These are phyloP conservation scores for Populus deltoides DNA, from an alignment of 345 rosid species.

Conservation along the genomic window DNA sequence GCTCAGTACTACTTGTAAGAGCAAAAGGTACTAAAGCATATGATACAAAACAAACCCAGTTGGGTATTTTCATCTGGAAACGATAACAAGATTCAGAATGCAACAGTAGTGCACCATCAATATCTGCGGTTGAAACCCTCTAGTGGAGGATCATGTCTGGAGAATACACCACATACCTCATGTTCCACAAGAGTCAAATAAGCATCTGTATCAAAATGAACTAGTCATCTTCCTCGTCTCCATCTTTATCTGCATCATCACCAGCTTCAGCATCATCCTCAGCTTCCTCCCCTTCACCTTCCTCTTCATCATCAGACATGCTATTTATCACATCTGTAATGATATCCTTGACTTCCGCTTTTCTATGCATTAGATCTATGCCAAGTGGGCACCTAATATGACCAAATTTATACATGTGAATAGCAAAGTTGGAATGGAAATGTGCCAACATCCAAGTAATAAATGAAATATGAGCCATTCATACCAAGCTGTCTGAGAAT, in stretches of 20 bases:
- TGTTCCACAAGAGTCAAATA: conserved; percentile 2
- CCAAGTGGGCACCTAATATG: conserved; percentile 66
- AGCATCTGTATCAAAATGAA: conserved; percentile 5
- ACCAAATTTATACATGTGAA: conserved; percentile 10
- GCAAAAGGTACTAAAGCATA: conserved; percentile 27
- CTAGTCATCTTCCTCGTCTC: conserved; percentile 43
- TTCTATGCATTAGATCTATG: conserved; percentile 69
- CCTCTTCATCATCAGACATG: conserved; percentile 88
- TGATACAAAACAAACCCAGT: conserved; percentile 35
- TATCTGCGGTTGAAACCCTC: conserved; percentile 13
- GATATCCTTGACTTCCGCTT: conserved; percentile 86
- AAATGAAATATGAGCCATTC: conserved; percentile 29
- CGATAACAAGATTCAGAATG: conserved; percentile 13
- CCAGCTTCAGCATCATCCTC: conserved; percentile 43
- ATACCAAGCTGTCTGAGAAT: conserved; percentile 80
- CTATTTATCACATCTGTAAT: conserved; percentile 84
- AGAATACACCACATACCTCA: conserved; percentile 21
- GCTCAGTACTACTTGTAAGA: conserved; percentile 23
- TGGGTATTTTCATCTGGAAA: conserved; percentile 17
- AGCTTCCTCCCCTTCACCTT: conserved; percentile 55
- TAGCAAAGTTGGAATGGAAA: neutral
- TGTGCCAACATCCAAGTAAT: neutral
- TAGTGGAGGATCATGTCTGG: neutral
- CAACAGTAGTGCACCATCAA: conserved; percentile 10
- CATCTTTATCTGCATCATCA: conserved; percentile 46